phyloP scores from a whole-genome alignment of 2,329 filamentous ascomycete genomes.

The Ophiocordyceps camponoti-floridani region DNA sequence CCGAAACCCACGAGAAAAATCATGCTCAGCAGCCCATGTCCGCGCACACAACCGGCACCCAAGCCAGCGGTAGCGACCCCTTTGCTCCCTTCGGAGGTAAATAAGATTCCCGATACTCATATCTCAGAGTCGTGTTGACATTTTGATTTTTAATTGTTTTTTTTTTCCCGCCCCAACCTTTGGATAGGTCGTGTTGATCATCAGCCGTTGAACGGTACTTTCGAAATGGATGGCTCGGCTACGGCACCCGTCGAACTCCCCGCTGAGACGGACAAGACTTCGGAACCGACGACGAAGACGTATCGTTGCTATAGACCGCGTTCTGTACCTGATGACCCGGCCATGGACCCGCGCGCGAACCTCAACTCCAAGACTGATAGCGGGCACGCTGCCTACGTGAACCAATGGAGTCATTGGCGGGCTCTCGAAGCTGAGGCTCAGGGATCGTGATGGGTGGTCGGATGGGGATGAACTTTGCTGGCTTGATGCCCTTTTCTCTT shows the following conservation, averaged over 20 bases:
- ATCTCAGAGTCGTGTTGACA: too few relatives aligned
- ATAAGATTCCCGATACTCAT: constrained; percentile 1
- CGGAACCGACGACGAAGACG: constrained; percentile 1
- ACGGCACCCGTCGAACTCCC: constrained; percentile 15
- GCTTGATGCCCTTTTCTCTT: too few relatives aligned
- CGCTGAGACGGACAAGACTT: constrained; percentile 5
- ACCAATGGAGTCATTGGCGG: constrained; percentile 18
- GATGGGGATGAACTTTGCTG: too few relatives aligned
- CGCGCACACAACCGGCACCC: constrained; percentile 9
- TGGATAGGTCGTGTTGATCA: constrained; percentile 15
- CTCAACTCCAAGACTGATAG: constrained; percentile 14
- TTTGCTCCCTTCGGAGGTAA: constrained; percentile 28
- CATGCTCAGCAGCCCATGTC: constrained; percentile 6
- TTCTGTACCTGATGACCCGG: constrained; percentile 3
- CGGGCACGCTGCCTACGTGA: constrained; percentile 14
- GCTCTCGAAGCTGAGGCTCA: background rate
- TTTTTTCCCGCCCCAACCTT: background rate
- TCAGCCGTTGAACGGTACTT: constrained; percentile 11
- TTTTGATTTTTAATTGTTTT: background rate
- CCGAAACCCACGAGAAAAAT: constrained; percentile 9
- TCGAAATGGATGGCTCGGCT: constrained; percentile 19
- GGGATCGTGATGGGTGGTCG: background rate
- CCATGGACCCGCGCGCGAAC: constrained; percentile 15
- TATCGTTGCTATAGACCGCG: background rate
- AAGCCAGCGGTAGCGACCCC: constrained; percentile 13